Percentiles rank a stretch among this genome's conserved stretches.
Conservation (phyloP, 441 rosid genomes). For the Lepidium campestre region DNA sequence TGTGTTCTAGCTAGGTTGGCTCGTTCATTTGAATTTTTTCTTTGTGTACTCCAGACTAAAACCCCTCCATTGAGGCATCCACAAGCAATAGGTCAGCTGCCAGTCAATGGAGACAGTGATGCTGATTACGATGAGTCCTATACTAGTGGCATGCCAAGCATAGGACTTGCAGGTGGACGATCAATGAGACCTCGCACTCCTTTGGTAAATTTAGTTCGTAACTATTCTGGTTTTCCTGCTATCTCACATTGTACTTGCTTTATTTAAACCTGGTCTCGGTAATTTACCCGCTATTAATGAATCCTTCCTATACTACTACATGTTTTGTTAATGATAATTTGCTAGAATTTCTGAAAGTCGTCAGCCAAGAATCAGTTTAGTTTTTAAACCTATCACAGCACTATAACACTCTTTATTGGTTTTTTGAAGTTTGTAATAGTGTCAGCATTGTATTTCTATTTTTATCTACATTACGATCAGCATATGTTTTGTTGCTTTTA, state of each 20-base stretch:
- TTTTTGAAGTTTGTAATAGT: not conserved
- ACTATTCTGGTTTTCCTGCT: not conserved
- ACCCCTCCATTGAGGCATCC: conserved; percentile 29
- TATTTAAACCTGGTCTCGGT: not conserved
- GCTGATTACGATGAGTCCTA: conserved; percentile 28
- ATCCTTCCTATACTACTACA: not conserved
- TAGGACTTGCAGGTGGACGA: conserved; percentile 46
- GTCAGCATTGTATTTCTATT: not conserved
- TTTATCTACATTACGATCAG: not conserved
- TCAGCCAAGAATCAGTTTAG: not conserved
- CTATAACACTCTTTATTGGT: not conserved
- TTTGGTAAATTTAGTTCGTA: conserved; percentile 31
- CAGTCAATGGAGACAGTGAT: conserved; percentile 28
- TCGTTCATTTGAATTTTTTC: not conserved
- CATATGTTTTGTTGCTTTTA: not conserved
- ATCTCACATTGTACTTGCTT: not conserved
- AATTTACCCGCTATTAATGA: not conserved
- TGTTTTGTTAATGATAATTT: not conserved
- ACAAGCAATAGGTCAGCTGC: conserved; percentile 19
- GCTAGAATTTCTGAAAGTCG: not conserved
- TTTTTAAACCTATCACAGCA: not conserved
- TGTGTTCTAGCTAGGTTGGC: not conserved
- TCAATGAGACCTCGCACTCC: conserved; percentile 38
- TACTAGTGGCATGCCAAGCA: conserved; percentile 29
- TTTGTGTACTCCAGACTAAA: conserved; percentile 26